A percentile compares a stretch with the other conserved stretches of the same genome.
Evolutionary conservation across 306 rosid genomes (phyloP).

Genomic region (Senna siamea): DNA sequence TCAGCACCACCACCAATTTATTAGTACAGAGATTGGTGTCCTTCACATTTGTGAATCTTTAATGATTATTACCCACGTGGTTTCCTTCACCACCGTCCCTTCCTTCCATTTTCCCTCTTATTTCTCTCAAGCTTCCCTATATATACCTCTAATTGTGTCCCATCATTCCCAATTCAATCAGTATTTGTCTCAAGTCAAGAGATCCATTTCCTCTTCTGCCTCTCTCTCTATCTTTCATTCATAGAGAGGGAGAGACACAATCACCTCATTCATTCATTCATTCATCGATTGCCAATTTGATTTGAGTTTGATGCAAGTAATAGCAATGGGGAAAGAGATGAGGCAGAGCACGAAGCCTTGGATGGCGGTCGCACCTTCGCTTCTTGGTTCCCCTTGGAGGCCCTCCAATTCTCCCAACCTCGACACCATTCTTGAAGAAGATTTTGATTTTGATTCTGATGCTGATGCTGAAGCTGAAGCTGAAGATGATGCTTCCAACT

Average conservation of each 20-base stretch:
- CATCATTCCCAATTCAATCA: neutral
- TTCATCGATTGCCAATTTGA: neutral
- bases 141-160: neutral
- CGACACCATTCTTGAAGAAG: slow-evolving; percentile 50
- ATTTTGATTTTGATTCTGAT: slow-evolving; percentile 14
- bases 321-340: slow-evolving; percentile 34
- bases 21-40: neutral
- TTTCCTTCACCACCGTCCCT: neutral
- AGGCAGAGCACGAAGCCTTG: slow-evolving; percentile 33
- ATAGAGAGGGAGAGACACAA: neutral
- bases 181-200: neutral
- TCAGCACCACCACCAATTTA: neutral
- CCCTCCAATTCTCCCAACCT: slow-evolving; percentile 40
- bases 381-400: slow-evolving; percentile 41
- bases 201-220: neutral
- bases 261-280: neutral
- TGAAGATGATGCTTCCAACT: neutral
- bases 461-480: neutral
- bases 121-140: neutral
- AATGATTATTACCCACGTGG: neutral
- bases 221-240: neutral
- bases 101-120: neutral
- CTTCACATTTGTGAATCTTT: neutral
- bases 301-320: neutral
- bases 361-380: slow-evolving; percentile 49